Evolutionary conservation across 1,139 yeast genomes (phyloP), one percentile per base, ranked within the genome.

Genomic region (Entelexis paramagnoliae): DNA sequence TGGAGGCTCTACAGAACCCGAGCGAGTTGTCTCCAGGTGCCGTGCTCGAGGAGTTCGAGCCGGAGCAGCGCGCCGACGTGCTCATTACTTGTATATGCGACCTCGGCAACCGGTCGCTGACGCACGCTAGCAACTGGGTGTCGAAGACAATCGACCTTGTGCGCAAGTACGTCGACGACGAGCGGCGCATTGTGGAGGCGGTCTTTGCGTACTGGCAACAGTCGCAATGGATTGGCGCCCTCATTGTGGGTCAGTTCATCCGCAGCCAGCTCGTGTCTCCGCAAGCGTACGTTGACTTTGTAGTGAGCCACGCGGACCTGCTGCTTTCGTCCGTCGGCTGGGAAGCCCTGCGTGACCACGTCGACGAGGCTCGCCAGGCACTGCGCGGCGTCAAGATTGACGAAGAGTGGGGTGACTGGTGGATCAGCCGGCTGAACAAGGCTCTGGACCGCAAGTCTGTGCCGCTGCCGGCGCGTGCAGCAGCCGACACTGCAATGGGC

Each of bases 101-200:
- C 62, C 80, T 88, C 55, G 96, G 97, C 26, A 83, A 87, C 46
- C 77, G 97, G 64, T 88, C 97, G 0, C 76, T 89, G 46, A 85
- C 95, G 24, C 95, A 94, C 53, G 88, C 88, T 40, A 81, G 80
- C 51, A 79, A 79, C 59, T 81, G 84, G 64, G 72, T 87, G 55
- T 73, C 75, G 41, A 76, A 81, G 55, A 76, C 81, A 51, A 68
- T 73, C 35, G 73, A 72, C 44, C 74, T 80, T 52, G 68, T 89
- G 58, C 66, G 70, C 52, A 72, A 73, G 24, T 65, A 80, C 24
- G 63, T 76, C 11, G 55, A 66, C 22, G 64, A 64, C 39, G 59
- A 63, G 6, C 38, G 14, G 16, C 64, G 63, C 35, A 59, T 63
- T 11, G 62, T 56, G 5, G 55, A 54, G 50, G 42, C 73, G 69